Evolutionary conservation across 495 filamentous ascomycete genomes (phyloP), one percentile per base, ranked within the genome.

Genomic region (Annulohypoxylon maeteangense): DNA sequence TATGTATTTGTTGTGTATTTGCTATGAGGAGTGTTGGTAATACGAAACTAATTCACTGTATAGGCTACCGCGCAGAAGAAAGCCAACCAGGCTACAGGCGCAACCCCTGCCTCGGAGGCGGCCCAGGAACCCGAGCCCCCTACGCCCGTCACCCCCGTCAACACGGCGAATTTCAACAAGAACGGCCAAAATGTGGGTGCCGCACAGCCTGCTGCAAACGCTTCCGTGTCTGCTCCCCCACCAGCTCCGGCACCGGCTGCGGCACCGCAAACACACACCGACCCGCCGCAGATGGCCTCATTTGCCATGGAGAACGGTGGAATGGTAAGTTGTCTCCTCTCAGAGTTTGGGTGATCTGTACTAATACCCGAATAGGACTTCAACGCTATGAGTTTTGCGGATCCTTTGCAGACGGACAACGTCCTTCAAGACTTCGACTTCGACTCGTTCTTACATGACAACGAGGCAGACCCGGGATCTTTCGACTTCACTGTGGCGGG

Each of bases 381-480:
- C 29, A 50, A 36, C 51, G 22, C 63, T 45, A 84, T 92, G 75
- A 89, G 90, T 60, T 92, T 93, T 75, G 84, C 84, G 71, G 81
- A 85, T 56, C 81, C 83, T 4, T 79, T 91, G 73, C 84, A 87
- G 59, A 87, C 85, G 29, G 81, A 82, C 48, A 87, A 94, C 77
- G 90, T 96, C n/a, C 82, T 98, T 53, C 90, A 93, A 75, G 91
- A 92, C 72, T 98, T 98, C 71, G 95, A 98, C 79, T 98, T 98
- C 78, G 95, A 98, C 79, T 93, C 92, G 0, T 98, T 98, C 87
- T 82, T 98, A n/a, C 82, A 87, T 29, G 83, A 86, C 63, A 76
- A 72, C 54, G 78, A 76, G 29, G 78, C 65, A n/a, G 84, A 80
- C 31, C 75, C 76, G 5, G 65, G 69, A 29, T 53, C 42, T 0